Conservation (phyloP, 106 monocot species). For the Dactylorhiza incarnata region DNA sequence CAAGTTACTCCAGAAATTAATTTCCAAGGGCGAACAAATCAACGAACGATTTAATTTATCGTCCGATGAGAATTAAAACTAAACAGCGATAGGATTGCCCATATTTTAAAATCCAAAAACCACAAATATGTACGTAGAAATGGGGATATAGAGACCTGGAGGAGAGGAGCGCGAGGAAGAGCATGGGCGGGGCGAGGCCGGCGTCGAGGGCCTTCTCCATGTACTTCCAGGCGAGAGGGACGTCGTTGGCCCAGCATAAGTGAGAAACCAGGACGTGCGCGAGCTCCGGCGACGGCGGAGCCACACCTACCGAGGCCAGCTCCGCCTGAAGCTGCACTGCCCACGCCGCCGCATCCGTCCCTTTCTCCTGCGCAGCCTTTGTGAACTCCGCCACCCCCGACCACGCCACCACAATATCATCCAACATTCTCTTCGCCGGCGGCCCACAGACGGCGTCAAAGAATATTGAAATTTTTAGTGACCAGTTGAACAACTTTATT, state of each 20-base stretch:
- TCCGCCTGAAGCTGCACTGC: slow-evolving; percentile 16
- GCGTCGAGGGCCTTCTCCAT: slow-evolving; percentile 54
- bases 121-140: neutral
- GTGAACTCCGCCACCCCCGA: slow-evolving; percentile 33
- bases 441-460: neutral
- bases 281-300: slow-evolving; percentile 39
- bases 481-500: too few species aligned
- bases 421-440: neutral
- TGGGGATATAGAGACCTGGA: slow-evolving; percentile 30
- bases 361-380: slow-evolving; percentile 30
- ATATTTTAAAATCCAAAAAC: neutral
- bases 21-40: neutral
- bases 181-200: slow-evolving; percentile 51
- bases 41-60: neutral
- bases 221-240: slow-evolving; percentile 75
- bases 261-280: slow-evolving; percentile 25
- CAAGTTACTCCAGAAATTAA: neutral
- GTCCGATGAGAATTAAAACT: neutral
- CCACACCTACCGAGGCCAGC: neutral
- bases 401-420: slow-evolving; percentile 11
- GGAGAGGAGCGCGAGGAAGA: slow-evolving; percentile 69
- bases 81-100: neutral
- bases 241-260: slow-evolving; percentile 36
- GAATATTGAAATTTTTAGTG: neutral
- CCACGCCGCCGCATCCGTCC: slow-evolving; percentile 27